phyloP scores from a whole-genome alignment of 768 basidiomycete genomes.

The Naganishia antarctica region DNA sequence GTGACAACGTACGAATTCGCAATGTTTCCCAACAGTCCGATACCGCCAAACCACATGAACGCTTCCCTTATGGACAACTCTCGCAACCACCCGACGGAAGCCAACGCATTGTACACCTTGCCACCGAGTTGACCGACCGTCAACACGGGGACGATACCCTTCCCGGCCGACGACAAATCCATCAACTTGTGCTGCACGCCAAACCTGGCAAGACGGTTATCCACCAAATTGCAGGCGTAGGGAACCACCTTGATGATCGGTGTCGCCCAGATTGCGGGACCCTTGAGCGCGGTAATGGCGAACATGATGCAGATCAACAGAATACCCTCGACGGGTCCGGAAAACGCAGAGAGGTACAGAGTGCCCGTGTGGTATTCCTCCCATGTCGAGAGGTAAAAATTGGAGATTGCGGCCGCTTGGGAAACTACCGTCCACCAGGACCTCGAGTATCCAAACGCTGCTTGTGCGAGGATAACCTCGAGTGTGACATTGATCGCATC shows the following conservation, averaged over 20 bases:
- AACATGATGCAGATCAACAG: constrained; percentile 75
- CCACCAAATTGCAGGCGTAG: constrained; percentile 4
- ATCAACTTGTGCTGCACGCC: constrained; percentile 22
- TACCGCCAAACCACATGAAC: constrained; percentile 75
- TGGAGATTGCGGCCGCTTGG: constrained; percentile 68
- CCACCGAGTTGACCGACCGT: neutral
- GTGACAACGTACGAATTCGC: constrained; percentile 56
- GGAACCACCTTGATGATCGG: constrained; percentile 33
- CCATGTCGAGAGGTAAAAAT: constrained; percentile 79
- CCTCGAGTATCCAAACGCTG: constrained; percentile 83
- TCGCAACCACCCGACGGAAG: constrained; percentile 27
- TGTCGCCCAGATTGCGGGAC: constrained; percentile 48
- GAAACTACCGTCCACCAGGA: constrained; percentile 97
- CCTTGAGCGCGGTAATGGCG: constrained; percentile 69
- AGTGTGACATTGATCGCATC: constrained; percentile 94
- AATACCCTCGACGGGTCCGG: constrained; percentile 94
- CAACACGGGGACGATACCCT: constrained; percentile 24
- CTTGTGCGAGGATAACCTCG: constrained; percentile 72
- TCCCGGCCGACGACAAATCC: constrained; percentile 32
- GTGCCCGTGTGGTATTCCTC: constrained; percentile 55
- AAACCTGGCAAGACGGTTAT: constrained; percentile 23
- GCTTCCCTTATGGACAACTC: constrained; percentile 73
- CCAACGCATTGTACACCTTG: constrained; percentile 6
- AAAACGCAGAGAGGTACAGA: constrained; percentile 85
- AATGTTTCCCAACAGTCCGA: constrained; percentile 76